Conservation (phyloP, 2,329 filamentous ascomycete species). For the Alternaria tenuissima region DNA sequence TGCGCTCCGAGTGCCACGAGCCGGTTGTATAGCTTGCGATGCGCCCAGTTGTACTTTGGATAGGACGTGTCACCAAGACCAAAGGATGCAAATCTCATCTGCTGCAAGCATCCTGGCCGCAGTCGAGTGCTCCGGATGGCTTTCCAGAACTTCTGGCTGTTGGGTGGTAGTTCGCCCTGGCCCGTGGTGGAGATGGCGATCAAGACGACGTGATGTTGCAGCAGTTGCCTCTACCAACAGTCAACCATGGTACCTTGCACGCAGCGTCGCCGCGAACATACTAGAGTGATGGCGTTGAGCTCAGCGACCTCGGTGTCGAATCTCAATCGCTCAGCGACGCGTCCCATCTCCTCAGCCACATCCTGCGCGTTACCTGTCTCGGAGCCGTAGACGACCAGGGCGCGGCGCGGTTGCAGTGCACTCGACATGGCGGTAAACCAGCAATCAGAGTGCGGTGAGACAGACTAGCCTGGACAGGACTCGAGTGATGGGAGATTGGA, state of each 20-base stretch:
- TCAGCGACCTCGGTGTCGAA: slow-evolving; percentile 80
- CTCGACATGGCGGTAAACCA: slow-evolving; percentile 27
- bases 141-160: slow-evolving; percentile 84
- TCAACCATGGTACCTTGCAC: slow-evolving; percentile 9
- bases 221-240: slow-evolving; percentile 51
- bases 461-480: slow-evolving; percentile 30
- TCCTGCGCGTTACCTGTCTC: slow-evolving; percentile 96
- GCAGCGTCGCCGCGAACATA: slow-evolving; percentile 57
- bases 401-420: slow-evolving; percentile 50
- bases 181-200: slow-evolving; percentile 92
- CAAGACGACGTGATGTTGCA: slow-evolving; percentile 67
- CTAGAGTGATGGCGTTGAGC: slow-evolving; percentile 78
- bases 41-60: slow-evolving; percentile 94
- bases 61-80: slow-evolving; percentile 96
- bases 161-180: slow-evolving; percentile 90
- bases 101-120: slow-evolving; percentile 71
- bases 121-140: slow-evolving; percentile 81
- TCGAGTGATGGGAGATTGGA: slow-evolving; percentile 16
- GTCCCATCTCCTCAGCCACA: slow-evolving; percentile 83
- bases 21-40: slow-evolving; percentile 84
- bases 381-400: slow-evolving; percentile 86
- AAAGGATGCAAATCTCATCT: slow-evolving; percentile 81
- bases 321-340: slow-evolving; percentile 76
- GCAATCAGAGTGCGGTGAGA: slow-evolving; percentile 25
- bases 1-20: slow-evolving; percentile 83